These are phyloP conservation scores for Carallia brachiata DNA, from an alignment of 345 rosid genomes.

Conservation along the genomic window DNA sequence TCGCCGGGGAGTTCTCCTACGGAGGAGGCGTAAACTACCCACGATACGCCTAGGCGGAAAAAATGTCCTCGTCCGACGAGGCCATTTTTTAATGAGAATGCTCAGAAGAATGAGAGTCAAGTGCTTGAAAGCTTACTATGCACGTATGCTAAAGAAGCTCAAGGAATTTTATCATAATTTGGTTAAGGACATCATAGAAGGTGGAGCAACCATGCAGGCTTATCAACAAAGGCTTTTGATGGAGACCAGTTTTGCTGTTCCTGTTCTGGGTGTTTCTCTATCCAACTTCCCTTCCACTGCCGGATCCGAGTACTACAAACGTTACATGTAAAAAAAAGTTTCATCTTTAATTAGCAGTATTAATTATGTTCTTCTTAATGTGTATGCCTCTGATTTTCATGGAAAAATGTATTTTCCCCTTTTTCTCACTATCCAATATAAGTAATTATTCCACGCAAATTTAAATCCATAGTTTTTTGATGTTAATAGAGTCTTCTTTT, in stretches of 20 bases:
- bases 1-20: slow-evolving; percentile 37
- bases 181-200: slow-evolving; percentile 44
- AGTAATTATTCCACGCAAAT: too few species aligned
- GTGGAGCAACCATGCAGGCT: slow-evolving; percentile 38
- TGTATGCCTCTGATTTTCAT: too few species aligned
- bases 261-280: slow-evolving; percentile 53
- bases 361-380: too few species aligned
- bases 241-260: slow-evolving; percentile 58
- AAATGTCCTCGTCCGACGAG: slow-evolving; percentile 22
- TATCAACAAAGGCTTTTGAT: slow-evolving; percentile 52
- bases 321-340: slow-evolving; percentile 17
- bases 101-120: slow-evolving; percentile 46
- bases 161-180: slow-evolving; percentile 47
- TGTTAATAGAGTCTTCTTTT: too few species aligned
- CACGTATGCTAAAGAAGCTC: slow-evolving; percentile 45
- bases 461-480: too few species aligned
- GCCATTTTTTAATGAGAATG: slow-evolving; percentile 35
- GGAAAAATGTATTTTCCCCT: too few species aligned
- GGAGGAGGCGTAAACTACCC: slow-evolving; percentile 43
- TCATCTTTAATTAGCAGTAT: too few species aligned
- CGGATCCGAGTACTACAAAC: slow-evolving; percentile 31
- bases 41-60: slow-evolving; percentile 59
- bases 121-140: slow-evolving; percentile 54
- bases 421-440: too few species aligned
- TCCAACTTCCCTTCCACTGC: slow-evolving; percentile 31